Percentiles rank a stretch among this genome's conserved stretches.
phyloP scores from a whole-genome alignment of 352 stramenopile species.

The Phytophthora idaei region DNA sequence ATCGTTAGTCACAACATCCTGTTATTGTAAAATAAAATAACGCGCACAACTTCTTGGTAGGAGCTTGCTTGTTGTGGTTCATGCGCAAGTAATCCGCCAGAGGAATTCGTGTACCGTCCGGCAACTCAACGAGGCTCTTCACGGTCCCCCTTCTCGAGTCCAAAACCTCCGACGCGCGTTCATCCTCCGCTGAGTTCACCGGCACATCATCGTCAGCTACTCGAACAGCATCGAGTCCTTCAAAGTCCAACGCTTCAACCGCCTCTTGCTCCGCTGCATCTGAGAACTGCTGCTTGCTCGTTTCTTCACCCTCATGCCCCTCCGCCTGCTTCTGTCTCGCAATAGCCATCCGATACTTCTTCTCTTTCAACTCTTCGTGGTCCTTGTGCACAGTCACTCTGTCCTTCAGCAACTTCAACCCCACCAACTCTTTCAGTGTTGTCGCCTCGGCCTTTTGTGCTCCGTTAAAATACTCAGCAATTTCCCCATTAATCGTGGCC shows the following conservation, averaged over 20 bases:
- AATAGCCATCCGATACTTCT: slow-evolving; percentile 52
- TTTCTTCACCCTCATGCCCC: slow-evolving; percentile 1
- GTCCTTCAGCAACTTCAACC: slow-evolving; percentile 52
- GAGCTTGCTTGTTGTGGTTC: slow-evolving; percentile 34
- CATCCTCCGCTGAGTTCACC: slow-evolving; percentile 32
- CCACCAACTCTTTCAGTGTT: slow-evolving; percentile 42
- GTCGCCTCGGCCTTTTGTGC: slow-evolving; percentile 33
- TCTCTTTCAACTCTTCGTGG: slow-evolving; percentile 68
- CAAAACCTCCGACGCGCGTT: slow-evolving; percentile 38
- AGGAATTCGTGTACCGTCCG: slow-evolving; percentile 60
- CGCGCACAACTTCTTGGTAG: slow-evolving; percentile 60
- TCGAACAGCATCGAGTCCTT: slow-evolving; percentile 37
- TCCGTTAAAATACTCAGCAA: slow-evolving; percentile 51
- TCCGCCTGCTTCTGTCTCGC: slow-evolving; percentile 52
- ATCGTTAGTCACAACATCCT: slow-evolving; percentile 3
- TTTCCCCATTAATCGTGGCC: slow-evolving; percentile 40
- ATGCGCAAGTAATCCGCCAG: slow-evolving; percentile 71
- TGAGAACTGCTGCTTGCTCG: slow-evolving; percentile 19
- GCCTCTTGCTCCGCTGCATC: slow-evolving; percentile 26
- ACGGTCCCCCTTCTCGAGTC: slow-evolving; percentile 39
- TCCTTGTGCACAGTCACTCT: slow-evolving; percentile 70
- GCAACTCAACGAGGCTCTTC: slow-evolving; percentile 62
- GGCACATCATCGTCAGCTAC: slow-evolving; percentile 30
- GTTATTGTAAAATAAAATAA: slow-evolving; percentile 6
- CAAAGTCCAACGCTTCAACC: slow-evolving; percentile 32